These are phyloP conservation scores for Backusella tuberculispora DNA, from an alignment of 192 early-diverging fungal species.

Conservation along the genomic window DNA sequence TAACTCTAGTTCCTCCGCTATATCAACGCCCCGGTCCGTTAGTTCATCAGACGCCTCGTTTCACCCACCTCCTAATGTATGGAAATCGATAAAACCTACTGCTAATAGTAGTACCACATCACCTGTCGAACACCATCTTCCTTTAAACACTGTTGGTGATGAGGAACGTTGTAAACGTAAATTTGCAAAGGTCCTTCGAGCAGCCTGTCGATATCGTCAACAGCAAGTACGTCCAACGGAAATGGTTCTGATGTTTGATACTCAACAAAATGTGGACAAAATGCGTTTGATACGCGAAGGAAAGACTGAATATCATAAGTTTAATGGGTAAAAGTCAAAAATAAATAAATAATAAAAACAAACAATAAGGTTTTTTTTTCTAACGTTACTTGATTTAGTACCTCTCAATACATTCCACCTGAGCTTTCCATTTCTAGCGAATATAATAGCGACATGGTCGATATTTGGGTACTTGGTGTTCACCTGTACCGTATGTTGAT, in stretches of 20 bases:
- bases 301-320: conserved; percentile 26
- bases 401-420: conserved; percentile 34
- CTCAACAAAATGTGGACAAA: conserved; percentile 28
- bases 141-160: not conserved
- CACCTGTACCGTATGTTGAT: conserved; percentile 80
- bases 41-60: conserved; percentile 12
- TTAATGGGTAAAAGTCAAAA: conserved; percentile 29
- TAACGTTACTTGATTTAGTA: conserved; percentile 19
- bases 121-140: not conserved
- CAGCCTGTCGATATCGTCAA: conserved; percentile 28
- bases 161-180: conserved; percentile 34
- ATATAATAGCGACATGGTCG: conserved; percentile 39
- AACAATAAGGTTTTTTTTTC: not conserved
- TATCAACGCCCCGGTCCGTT: conserved; percentile 1
- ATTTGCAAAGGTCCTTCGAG: conserved; percentile 38
- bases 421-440: conserved; percentile 20
- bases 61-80: not conserved
- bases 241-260: conserved; percentile 38
- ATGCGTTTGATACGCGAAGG: conserved; percentile 18
- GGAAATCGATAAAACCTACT: not conserved
- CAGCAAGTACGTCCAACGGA: conserved; percentile 22
- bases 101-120: not conserved
- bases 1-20: not conserved
- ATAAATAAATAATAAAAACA: not conserved
- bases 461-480: conserved; percentile 93